Evolutionary conservation across 2,329 filamentous ascomycete genomes (phyloP).

Genomic region (Truncatella angustata): DNA sequence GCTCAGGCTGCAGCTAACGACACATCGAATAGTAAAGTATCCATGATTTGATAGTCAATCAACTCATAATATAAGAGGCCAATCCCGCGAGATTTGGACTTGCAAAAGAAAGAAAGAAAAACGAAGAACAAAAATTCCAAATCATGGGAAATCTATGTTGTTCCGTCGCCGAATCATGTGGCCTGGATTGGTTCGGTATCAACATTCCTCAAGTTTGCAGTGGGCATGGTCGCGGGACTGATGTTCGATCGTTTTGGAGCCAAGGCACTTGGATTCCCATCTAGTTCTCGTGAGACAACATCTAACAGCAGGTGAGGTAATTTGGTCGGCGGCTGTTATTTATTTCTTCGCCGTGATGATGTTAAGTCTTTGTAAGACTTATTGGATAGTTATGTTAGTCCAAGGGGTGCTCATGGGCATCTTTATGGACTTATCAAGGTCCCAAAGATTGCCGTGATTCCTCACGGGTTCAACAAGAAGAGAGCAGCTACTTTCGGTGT

Average conservation of each 20-base stretch:
- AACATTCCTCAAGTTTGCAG: constrained; percentile 27
- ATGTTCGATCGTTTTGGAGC: constrained; percentile 37
- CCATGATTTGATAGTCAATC: background rate
- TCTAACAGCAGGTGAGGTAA: constrained; percentile 19
- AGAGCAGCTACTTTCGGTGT: constrained; percentile 46
- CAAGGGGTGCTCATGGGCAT: constrained; percentile 45
- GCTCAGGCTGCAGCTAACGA: background rate
- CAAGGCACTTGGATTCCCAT: constrained; percentile 22
- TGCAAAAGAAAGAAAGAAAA: no score
- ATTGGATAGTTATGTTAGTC: constrained; percentile 52
- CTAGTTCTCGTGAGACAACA: no score
- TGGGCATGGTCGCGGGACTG: constrained; percentile 28
- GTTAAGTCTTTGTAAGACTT: constrained; percentile 39
- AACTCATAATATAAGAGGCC: background rate
- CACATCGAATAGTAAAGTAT: background rate
- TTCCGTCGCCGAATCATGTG: constrained; percentile 25
- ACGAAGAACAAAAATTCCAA: no score
- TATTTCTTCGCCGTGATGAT: constrained; percentile 42
- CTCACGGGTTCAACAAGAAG: constrained; percentile 46
- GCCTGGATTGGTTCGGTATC: constrained; percentile 36
- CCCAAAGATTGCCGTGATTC: constrained; percentile 42
- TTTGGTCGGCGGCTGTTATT: constrained; percentile 29
- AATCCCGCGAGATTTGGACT: no score
- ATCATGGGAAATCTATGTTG: constrained; percentile 22
- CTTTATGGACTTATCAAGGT: constrained; percentile 39